Conservation (phyloP, 1,139 yeast genomes). For the Geotrichum australiense region DNA sequence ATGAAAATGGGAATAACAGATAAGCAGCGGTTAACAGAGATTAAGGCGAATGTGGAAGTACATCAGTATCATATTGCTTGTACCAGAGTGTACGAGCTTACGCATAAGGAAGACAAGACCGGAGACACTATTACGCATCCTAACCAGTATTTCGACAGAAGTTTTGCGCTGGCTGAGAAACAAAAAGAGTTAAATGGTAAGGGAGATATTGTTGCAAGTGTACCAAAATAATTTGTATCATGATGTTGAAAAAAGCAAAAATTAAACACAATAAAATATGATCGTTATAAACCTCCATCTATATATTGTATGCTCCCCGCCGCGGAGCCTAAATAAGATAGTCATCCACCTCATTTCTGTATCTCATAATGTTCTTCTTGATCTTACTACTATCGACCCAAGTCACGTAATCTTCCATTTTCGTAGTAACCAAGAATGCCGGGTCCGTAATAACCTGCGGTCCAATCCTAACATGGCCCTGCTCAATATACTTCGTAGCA, state of each 20-base stretch:
- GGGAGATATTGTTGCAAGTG: no score
- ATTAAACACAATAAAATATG: no score
- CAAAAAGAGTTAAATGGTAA: no score
- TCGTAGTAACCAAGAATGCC: conserved; percentile 80
- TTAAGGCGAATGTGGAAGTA: conserved; percentile 62
- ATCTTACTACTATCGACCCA: conserved; percentile 97
- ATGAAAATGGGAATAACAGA: conserved; percentile 64
- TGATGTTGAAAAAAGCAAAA: no score
- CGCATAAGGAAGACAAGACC: conserved; percentile 46
- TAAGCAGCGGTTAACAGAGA: conserved; percentile 51
- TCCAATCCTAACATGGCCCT: conserved; percentile 96
- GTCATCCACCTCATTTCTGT: conserved; percentile 56
- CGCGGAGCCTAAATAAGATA: conserved; percentile 33
- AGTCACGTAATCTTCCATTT: conserved; percentile 91
- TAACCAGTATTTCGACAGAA: conserved; percentile 73
- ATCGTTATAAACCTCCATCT: no score
- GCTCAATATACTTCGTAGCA: conserved; percentile 89
- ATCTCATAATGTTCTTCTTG: conserved; percentile 80
- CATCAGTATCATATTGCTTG: conserved; percentile 77
- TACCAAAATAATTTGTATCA: no score
- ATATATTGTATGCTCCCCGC: no score
- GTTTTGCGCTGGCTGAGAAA: conserved; percentile 14
- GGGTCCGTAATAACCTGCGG: conserved; percentile 95
- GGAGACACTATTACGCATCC: conserved; percentile 68
- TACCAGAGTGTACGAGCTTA: conserved; percentile 76